These are phyloP conservation scores for Populus trichocarpa DNA, from an alignment of 441 rosid species.

Conservation along the genomic window DNA sequence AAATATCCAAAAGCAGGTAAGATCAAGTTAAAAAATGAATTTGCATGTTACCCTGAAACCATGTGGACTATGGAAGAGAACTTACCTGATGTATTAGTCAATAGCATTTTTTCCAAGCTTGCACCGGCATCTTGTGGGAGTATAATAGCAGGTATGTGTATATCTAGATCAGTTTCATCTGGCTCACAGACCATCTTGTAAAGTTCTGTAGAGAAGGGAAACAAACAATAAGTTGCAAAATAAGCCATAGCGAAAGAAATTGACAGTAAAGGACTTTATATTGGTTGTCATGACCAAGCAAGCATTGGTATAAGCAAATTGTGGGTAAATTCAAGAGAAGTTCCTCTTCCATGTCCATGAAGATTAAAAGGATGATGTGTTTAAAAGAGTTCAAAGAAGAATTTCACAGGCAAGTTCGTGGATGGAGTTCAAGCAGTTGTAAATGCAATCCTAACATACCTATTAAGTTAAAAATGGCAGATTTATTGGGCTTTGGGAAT, in stretches of 20 bases:
- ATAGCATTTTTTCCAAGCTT: conserved; percentile 64
- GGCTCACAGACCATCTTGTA: conserved; percentile 99
- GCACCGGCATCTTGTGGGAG: conserved; percentile 97
- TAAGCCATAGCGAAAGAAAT: neutral
- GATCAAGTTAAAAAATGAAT: neutral
- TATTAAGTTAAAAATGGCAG: neutral
- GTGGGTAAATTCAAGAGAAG: neutral
- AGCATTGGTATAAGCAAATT: neutral
- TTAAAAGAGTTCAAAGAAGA: neutral
- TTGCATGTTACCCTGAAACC: neutral
- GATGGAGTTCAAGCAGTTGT: neutral
- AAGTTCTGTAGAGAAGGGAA: conserved; percentile 50
- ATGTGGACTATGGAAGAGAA: conserved; percentile 18
- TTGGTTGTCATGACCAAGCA: neutral
- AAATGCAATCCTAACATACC: neutral
- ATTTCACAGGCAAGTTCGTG: neutral
- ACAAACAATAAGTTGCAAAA: neutral
- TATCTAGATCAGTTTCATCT: conserved; percentile 89
- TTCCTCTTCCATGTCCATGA: neutral
- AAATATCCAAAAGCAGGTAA: neutral
- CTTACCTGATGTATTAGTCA: conserved; percentile 62
- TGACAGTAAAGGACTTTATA: neutral
- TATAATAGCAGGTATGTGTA: conserved; percentile 82
- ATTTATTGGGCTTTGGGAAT: neutral
- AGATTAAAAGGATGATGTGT: neutral